phyloP scores from a whole-genome alignment of 345 rosid genomes.

The Gossypium anomalum region DNA sequence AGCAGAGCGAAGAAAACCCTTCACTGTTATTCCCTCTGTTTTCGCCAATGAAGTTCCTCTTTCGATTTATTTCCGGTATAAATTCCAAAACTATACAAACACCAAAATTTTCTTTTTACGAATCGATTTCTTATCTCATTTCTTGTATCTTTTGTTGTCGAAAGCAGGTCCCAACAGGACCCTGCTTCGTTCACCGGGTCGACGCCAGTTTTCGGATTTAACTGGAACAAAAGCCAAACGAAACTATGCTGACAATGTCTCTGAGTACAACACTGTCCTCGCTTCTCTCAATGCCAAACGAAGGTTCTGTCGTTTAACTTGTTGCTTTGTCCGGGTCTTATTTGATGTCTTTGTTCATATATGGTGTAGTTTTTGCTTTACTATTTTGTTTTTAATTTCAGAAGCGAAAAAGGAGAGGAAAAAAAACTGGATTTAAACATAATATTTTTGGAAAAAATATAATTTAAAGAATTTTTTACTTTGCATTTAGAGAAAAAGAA shows the following conservation, averaged over 20 bases:
- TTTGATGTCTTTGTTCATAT: neutral
- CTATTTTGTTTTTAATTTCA: neutral
- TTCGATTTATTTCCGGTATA: slow-evolving; percentile 43
- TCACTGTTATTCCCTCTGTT: neutral
- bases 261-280: slow-evolving; percentile 76
- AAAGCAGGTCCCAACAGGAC: slow-evolving; percentile 39
- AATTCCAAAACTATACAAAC: neutral
- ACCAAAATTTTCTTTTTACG: neutral
- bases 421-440: neutral
- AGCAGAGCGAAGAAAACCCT: slow-evolving; percentile 4
- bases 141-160: neutral
- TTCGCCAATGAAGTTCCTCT: slow-evolving; percentile 48
- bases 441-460: neutral
- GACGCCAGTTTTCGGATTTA: slow-evolving; percentile 47
- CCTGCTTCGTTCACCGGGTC: slow-evolving; percentile 41
- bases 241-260: slow-evolving; percentile 65
- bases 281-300: slow-evolving; percentile 57
- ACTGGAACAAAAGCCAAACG: slow-evolving; percentile 52
- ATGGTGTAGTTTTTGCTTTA: neutral
- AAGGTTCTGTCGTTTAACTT: slow-evolving; percentile 36
- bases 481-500: neutral
- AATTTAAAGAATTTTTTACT: neutral
- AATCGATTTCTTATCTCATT: neutral
- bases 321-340: neutral
- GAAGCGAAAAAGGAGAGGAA: neutral